Conservation (phyloP, 768 basidiomycete genomes). For the Boletus bicolor region DNA sequence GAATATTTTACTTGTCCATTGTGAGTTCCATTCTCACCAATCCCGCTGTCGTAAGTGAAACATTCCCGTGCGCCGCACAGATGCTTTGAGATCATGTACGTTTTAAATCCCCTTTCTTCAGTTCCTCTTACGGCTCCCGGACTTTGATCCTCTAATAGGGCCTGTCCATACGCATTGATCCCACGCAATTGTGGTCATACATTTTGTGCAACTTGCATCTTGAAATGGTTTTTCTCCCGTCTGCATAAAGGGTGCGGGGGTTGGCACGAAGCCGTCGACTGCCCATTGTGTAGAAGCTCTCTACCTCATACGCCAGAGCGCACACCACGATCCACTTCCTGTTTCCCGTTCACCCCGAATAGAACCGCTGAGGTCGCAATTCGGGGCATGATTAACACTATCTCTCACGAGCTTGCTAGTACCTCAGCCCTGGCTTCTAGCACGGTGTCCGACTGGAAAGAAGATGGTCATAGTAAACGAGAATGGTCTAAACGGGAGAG, state of each 20-base stretch:
- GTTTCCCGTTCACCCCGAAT: slow-evolving; percentile 65
- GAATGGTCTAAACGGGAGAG: slow-evolving; percentile 62
- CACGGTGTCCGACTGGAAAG: slow-evolving; percentile 49
- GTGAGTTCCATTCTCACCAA: slow-evolving; percentile 38
- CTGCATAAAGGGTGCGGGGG: slow-evolving; percentile 58
- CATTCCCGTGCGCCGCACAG: slow-evolving; percentile 32
- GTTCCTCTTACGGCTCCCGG: slow-evolving; percentile 3
- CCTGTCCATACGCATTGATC: slow-evolving; percentile 55
- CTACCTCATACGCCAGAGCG: slow-evolving; percentile 51
- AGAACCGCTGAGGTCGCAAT: slow-evolving; percentile 51
- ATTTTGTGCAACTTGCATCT: slow-evolving; percentile 63
- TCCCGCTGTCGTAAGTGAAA: slow-evolving; percentile 10
- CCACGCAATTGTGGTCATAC: slow-evolving; percentile 62
- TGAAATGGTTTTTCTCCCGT: slow-evolving; percentile 68
- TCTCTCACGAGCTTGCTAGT: slow-evolving; percentile 40
- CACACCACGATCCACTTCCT: slow-evolving; percentile 45
- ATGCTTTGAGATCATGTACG: slow-evolving; percentile 60
- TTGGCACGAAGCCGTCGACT: slow-evolving; percentile 68
- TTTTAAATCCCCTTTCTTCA: background rate
- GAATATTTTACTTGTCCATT: slow-evolving; percentile 64
- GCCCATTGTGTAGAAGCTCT: slow-evolving; percentile 60
- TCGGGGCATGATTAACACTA: slow-evolving; percentile 49
- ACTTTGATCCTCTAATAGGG: slow-evolving; percentile 25
- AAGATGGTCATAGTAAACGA: slow-evolving; percentile 44
- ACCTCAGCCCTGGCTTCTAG: slow-evolving; percentile 29